These are phyloP conservation scores for Monilinia polystroma DNA, from an alignment of 2,329 filamentous ascomycete genomes.

Conservation along the genomic window DNA sequence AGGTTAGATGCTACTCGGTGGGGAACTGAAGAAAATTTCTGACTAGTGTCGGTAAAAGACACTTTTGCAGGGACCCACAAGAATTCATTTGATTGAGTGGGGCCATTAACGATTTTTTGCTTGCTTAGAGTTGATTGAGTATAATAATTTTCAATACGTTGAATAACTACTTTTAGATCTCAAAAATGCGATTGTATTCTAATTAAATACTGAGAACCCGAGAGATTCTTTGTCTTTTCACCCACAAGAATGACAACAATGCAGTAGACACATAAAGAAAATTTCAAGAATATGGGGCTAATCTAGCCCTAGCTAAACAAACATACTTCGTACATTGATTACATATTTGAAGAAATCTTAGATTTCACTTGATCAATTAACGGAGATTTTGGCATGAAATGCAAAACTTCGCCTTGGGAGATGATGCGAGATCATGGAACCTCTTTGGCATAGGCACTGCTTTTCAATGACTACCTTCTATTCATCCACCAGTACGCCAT, in stretches of 20 bases:
- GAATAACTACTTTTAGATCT: no score
- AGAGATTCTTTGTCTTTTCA: background rate
- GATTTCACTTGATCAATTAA: no score
- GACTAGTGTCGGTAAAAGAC: constrained; percentile 2
- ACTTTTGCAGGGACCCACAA: background rate
- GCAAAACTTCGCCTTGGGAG: background rate
- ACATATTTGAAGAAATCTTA: background rate
- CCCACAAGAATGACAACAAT: background rate
- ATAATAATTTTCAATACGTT: background rate
- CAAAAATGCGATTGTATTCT: background rate
- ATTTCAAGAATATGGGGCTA: background rate
- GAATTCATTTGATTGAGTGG: background rate
- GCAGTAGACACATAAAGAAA: background rate
- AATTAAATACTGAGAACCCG: background rate
- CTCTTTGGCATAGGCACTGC: no score
- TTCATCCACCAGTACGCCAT: no score
- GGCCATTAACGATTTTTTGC: background rate
- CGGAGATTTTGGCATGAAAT: background rate
- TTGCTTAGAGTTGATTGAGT: background rate
- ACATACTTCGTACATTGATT: background rate
- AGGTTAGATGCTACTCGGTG: background rate
- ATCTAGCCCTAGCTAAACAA: background rate
- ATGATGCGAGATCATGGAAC: background rate
- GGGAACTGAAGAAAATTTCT: constrained; percentile 14
- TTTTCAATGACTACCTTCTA: background rate